These are phyloP conservation scores for Starmera caribaea DNA, from an alignment of 805 yeast genomes.

Conservation along the genomic window DNA sequence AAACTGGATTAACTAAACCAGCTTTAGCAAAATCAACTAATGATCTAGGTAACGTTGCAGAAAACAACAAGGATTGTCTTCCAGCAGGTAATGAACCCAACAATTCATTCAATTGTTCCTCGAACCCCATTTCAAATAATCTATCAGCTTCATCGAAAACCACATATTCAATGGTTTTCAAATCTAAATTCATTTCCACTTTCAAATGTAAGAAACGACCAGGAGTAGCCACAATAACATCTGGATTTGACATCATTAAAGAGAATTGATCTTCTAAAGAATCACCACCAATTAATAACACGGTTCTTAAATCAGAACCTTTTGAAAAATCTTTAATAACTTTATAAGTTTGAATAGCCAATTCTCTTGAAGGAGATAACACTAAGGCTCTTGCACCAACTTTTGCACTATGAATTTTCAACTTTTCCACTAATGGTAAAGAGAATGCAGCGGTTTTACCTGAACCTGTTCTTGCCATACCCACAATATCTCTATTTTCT, in stretches of 20 bases:
- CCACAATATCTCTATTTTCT: constrained; percentile 89
- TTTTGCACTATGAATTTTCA: constrained; percentile 75
- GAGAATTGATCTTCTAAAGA: constrained; percentile 94
- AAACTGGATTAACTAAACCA: constrained; percentile 84
- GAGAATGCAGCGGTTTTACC: constrained; percentile 98
- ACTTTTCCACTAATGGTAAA: constrained; percentile 78
- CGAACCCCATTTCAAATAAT: constrained; percentile 91
- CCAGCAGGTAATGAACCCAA: constrained; percentile 71
- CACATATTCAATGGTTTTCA: constrained; percentile 76
- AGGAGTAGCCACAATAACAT: constrained; percentile 91
- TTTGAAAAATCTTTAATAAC: constrained; percentile 81
- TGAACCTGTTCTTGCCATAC: constrained; percentile 99
- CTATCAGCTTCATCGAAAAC: constrained; percentile 98
- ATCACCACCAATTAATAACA: constrained; percentile 92
- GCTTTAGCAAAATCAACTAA: constrained; percentile 97
- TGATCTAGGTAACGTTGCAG: constrained; percentile 90
- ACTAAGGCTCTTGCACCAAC: constrained; percentile 86
- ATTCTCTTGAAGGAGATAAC: constrained; percentile 90
- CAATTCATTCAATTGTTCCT: constrained; percentile 86
- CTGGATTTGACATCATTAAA: constrained; percentile 90
- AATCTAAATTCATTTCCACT: constrained; percentile 87
- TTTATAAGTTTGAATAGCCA: constrained; percentile 86
- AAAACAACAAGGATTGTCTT: constrained; percentile 83
- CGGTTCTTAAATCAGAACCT: constrained; percentile 75
- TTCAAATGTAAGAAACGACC: constrained; percentile 94